Evolutionary conservation across 768 basidiomycete species (phyloP).

Genomic region (Amanita thiersii): DNA sequence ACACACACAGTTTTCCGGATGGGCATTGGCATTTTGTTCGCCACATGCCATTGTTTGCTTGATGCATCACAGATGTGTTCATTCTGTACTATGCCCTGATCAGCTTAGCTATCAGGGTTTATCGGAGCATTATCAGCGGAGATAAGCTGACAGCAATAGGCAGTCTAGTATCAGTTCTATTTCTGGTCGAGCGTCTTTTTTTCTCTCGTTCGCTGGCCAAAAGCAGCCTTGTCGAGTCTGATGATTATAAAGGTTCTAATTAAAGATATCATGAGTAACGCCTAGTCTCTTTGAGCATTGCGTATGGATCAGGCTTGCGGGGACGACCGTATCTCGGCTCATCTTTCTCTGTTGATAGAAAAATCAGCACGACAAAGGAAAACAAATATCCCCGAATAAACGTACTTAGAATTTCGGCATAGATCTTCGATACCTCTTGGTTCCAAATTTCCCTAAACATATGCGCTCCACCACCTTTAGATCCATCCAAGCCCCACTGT

Average conservation of each 20-base stretch:
- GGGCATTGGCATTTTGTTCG: too few species aligned
- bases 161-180: too few species aligned
- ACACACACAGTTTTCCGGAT: too few species aligned
- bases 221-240: too few species aligned
- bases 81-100: too few species aligned
- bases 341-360: slow-evolving; percentile 21
- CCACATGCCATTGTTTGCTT: too few species aligned
- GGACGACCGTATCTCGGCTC: slow-evolving; percentile 53
- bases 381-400: slow-evolving; percentile 17
- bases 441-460: slow-evolving; percentile 85
- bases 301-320: slow-evolving; percentile 49
- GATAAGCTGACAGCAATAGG: too few species aligned
- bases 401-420: slow-evolving; percentile 61
- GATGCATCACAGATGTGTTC: too few species aligned
- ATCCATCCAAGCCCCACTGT: slow-evolving; percentile 43
- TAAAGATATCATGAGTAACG: slow-evolving; percentile 31
- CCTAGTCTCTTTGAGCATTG: slow-evolving; percentile 38
- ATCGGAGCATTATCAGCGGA: too few species aligned
- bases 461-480: slow-evolving; percentile 61
- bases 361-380: slow-evolving; percentile 9
- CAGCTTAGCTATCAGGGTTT: too few species aligned
- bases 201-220: too few species aligned
- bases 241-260: not conserved
- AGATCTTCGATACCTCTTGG: slow-evolving; percentile 52
- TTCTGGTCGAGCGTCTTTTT: too few species aligned